Evolutionary conservation across 306 rosid genomes (phyloP).

Genomic region (Casuarina glauca): DNA sequence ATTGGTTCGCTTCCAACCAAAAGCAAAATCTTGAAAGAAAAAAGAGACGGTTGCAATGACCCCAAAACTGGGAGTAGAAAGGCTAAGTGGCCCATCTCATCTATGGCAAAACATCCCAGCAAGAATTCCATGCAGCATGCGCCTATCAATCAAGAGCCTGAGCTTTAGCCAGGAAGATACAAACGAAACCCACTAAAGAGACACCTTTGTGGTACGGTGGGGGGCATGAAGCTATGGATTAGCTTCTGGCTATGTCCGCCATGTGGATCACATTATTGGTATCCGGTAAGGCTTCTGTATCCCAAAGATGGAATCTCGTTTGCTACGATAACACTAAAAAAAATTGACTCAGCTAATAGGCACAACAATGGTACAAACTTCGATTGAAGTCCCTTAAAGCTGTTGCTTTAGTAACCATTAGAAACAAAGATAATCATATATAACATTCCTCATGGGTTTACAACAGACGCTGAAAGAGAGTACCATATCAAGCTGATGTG

Average conservation of each 20-base stretch:
- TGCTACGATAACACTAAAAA: background rate
- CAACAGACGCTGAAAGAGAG: background rate
- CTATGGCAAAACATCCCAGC: slow-evolving; percentile 26
- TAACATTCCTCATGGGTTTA: background rate
- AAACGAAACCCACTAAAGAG: slow-evolving; percentile 22
- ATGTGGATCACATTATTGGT: slow-evolving; percentile 34
- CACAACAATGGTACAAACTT: slow-evolving; percentile 8
- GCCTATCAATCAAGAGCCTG: slow-evolving; percentile 12
- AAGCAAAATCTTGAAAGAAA: slow-evolving; percentile 12
- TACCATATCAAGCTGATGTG: slow-evolving; percentile 25
- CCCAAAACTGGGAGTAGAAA: slow-evolving; percentile 2
- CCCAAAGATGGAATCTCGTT: slow-evolving; percentile 1
- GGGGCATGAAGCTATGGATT: background rate
- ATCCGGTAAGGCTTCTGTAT: background rate
- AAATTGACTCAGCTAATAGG: background rate
- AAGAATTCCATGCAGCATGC: slow-evolving; percentile 26
- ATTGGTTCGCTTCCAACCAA: background rate
- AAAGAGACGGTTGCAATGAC: slow-evolving; percentile 8
- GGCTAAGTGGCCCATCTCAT: slow-evolving; percentile 2
- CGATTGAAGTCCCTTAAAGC: background rate
- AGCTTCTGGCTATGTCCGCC: slow-evolving; percentile 26
- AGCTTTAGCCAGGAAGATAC: slow-evolving; percentile 20
- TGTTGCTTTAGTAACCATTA: background rate
- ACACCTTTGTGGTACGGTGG: background rate
- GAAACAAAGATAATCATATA: background rate